Percentiles rank a stretch among this genome's conserved stretches.
phyloP scores from a whole-genome alignment of 139 green algal genomes.

The Parachlorella kessleri region DNA sequence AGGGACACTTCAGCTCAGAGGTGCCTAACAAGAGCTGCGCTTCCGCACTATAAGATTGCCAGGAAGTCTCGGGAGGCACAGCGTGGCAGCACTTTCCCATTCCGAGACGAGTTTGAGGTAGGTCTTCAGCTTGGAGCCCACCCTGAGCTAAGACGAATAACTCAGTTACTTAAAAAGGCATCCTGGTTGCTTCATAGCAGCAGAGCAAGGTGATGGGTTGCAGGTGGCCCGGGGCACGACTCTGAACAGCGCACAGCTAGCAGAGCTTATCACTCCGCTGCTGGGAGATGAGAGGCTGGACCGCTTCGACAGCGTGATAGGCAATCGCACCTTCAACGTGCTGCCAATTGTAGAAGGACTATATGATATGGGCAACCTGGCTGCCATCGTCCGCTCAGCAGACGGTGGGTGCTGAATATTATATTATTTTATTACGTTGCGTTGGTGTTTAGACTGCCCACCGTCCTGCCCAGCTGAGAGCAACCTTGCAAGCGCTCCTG shows the following conservation, averaged over 20 bases:
- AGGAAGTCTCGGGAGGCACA: neutral
- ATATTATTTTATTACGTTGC: too few species aligned
- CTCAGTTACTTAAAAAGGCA: too few species aligned
- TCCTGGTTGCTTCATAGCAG: too few species aligned
- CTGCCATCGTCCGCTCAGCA: constrained; percentile 67
- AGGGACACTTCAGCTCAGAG: too few species aligned
- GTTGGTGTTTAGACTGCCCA: too few species aligned
- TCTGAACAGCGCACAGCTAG: neutral
- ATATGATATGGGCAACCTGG: constrained; percentile 83
- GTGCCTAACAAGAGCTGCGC: too few species aligned
- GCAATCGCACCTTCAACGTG: constrained; percentile 47
- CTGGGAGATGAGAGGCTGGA: constrained; percentile 26
- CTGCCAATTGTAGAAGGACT: constrained; percentile 55
- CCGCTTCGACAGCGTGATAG: constrained; percentile 17
- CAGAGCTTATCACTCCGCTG: constrained; percentile 7
- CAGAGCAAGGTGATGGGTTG: too few species aligned
- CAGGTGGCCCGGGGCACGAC: neutral
- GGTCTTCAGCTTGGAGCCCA: too few species aligned
- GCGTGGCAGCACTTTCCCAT: neutral
- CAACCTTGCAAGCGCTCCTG: too few species aligned
- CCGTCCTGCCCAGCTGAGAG: too few species aligned
- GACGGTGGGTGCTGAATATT: constrained; percentile 73
- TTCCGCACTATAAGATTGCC: neutral
- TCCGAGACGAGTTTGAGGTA: neutral
- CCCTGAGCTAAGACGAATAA: too few species aligned